Evolutionary conservation across 306 rosid species (phyloP), one percentile per base, ranked within the genome.

Genomic region (Dalbergia oliveri): DNA sequence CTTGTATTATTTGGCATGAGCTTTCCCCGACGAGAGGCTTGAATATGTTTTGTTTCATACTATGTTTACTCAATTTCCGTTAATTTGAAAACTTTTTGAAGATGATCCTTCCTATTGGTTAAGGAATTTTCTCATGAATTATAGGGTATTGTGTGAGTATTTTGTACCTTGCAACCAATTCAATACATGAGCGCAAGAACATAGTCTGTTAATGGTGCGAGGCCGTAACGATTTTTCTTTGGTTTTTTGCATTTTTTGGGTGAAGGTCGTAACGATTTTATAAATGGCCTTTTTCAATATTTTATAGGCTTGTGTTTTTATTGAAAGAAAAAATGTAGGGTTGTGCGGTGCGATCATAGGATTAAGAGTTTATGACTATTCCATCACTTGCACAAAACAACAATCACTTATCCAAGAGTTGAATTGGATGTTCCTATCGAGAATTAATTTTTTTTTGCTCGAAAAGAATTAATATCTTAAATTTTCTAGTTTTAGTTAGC

Each of bases 21-120:
- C 72, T 80, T 37, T 72, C 79, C 63, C 61, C 18, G 13, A 49
- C 31, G 31, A 26, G 50, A 67, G 18, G 54, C 58, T 78, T 67
- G 58, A 72, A 34, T 34, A 11, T 73, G 76, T 57, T 43, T 37
- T 80, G 44, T 73, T 78, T 63, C 49, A 26, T 67, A 67, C 81
- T 35, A 5, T 79, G 60, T 72, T 79, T 66, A 50, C n/a, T 76
- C 41, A 54, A 35, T 76, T 9, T 37, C 75, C 39, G 58, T 50
- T 70, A 34, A n/a, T 43, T 23, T 19, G 5, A 67, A 11, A 51
- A 70, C 54, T 16, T 81, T 53, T 39, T 77, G 15, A 16, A 6
- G 23, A 9, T 26, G 34, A 49, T n/a, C 66, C 35, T 15, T 33
- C 5, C 31, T 26, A 2, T 11, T 47, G 13, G 15, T 63, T 18